Base-by-base conservation (phyloP, 2,329 filamentous ascomycete species). In the Ophiostoma triangulosporum region DNA sequence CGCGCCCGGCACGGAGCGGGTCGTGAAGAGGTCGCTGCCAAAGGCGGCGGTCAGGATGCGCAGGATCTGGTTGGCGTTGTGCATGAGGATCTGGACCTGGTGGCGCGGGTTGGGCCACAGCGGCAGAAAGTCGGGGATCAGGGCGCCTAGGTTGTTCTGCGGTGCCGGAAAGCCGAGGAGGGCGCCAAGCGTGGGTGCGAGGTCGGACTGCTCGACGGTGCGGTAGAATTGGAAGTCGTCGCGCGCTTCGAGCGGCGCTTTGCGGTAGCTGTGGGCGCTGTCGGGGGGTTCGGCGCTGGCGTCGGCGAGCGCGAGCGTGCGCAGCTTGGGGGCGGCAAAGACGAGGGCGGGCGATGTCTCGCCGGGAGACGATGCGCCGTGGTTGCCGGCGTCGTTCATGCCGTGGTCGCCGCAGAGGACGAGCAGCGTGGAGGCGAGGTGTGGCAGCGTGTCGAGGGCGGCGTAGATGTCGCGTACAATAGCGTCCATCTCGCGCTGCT, bases 301-400 rank as follows among this genome's bases (percentile, higher is more conserved):
- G 17, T 66, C 54, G 11, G 5, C n/a, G 11, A 29, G 12, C 3
- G 67, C 60, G 9, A 59, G 62, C 2, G 65, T 59, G 3, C 74
- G 73, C 6, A 89, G 69, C 63, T 88, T 93, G 0, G 91, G 89
- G 2, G 89, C 93, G 58, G 95, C 79, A 65, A 98, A 97, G 20
- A 96, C 78, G 9, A 98, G 71, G 15, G 93, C 93, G 0, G 93
- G 85, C 1, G 91, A 96, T 1, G 93, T 97, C 70, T 98, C 93
- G 43, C 93, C 91, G 1, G 88, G 80, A 0, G 90, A 90, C 9
- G 91, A 96, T 36, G 91, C 93, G 29, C 93, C 93, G 65, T 98
- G 93, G 60, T 97, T 97, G 2, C 93, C 93, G 20, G 88, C 93
- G 61, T 97, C 91, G 61, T 97, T 98, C 93, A 98, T 98, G n/a